Percentiles rank a stretch among this genome's conserved stretches.
Evolutionary conservation across 2,329 filamentous ascomycete genomes (phyloP).

Genomic region (Colletotrichum cuscutae): DNA sequence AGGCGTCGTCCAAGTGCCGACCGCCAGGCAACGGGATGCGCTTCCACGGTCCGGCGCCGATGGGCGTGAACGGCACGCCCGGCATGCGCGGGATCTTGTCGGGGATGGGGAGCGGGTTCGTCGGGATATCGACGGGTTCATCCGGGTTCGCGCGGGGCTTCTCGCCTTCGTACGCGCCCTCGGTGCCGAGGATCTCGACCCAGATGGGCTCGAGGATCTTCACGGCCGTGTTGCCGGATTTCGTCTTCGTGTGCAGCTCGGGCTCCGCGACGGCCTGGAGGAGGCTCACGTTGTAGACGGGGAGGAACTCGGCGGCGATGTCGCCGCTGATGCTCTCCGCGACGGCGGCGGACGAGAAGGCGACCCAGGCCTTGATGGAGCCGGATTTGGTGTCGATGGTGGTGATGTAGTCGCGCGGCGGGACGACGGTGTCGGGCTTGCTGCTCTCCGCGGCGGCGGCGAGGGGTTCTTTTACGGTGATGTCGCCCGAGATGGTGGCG

Average conservation of each 20-base stretch:
- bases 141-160: constrained; percentile 32
- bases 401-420: constrained; percentile 58
- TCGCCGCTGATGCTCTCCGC: constrained; percentile 54
- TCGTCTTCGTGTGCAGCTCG: constrained; percentile 53
- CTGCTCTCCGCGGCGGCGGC: constrained; percentile 34
- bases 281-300: constrained; percentile 49
- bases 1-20: constrained; percentile 1
- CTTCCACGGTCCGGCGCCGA: constrained; percentile 35
- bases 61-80: constrained; percentile 12
- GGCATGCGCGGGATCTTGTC: constrained; percentile 23
- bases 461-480: constrained; percentile 55
- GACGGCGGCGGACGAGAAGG: constrained; percentile 48
- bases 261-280: constrained; percentile 36
- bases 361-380: constrained; percentile 50
- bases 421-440: constrained; percentile 43
- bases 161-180: constrained; percentile 24
- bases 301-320: constrained; percentile 53
- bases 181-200: constrained; percentile 40
- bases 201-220: constrained; percentile 57
- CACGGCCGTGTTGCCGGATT: constrained; percentile 54
- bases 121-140: constrained; percentile 32
- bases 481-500: constrained; percentile 54
- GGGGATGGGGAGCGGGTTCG: constrained; percentile 27
- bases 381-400: constrained; percentile 57
- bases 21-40: constrained; percentile 32